A percentile compares a stretch with the other conserved stretches of the same genome.
phyloP scores from a whole-genome alignment of 768 basidiomycete species.

The Ramaria rubella region DNA sequence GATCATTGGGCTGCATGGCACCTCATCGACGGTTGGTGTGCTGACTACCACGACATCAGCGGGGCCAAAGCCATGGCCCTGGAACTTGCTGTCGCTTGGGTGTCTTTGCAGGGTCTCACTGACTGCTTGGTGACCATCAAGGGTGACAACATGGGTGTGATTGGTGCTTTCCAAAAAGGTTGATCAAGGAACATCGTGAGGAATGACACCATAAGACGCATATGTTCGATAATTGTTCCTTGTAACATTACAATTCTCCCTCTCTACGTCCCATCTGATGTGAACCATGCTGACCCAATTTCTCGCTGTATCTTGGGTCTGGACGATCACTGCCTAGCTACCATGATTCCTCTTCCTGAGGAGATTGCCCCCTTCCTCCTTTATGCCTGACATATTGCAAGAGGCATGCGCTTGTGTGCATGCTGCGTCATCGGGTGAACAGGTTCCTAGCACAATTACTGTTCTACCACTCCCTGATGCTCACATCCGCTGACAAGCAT shows the following conservation, averaged over 20 bases:
- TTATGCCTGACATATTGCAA: not conserved
- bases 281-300: not conserved
- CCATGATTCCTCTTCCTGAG: not conserved
- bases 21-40: not conserved
- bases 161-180: not conserved
- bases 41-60: not conserved
- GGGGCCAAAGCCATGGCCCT: conserved; percentile 3
- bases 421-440: not conserved
- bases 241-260: not conserved
- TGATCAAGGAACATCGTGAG: not conserved
- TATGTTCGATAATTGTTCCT: not conserved
- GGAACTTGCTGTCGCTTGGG: not conserved
- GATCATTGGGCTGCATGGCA: not conserved
- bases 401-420: too few relatives aligned
- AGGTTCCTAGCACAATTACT: not conserved
- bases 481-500: too few relatives aligned
- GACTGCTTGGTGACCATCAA: not conserved
- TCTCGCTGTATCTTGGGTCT: not conserved
- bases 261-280: not conserved
- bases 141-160: conserved; percentile 9
- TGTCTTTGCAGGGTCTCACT: not conserved
- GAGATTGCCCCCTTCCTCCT: conserved; percentile 1
- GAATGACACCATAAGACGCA: not conserved
- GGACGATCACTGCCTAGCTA: not conserved
- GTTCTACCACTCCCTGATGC: not conserved